These are phyloP conservation scores for Globisporangium takayamanum DNA, from an alignment of 352 stramenopile genomes.

Conservation along the genomic window DNA sequence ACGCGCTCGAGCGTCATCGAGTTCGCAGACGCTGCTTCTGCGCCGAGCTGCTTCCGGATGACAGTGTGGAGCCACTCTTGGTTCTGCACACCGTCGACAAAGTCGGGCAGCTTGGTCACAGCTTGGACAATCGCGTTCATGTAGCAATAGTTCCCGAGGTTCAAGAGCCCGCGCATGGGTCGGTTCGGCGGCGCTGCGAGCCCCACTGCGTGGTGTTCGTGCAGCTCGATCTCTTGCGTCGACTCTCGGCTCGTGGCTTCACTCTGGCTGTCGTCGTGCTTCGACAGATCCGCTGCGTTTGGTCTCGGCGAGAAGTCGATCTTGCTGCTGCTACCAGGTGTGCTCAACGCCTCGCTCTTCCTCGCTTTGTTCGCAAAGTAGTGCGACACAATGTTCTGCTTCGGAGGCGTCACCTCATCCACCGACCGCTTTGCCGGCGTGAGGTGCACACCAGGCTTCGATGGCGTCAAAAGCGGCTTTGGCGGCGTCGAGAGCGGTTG, in stretches of 20 bases:
- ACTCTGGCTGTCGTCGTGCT: constrained; percentile 6
- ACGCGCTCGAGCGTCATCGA: constrained; percentile 38
- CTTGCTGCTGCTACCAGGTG: not conserved
- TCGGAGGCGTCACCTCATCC: not conserved
- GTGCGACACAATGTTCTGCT: constrained; percentile 29
- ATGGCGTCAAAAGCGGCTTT: constrained; percentile 1
- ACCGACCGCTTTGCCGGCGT: constrained; percentile 1
- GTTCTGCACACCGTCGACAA: constrained; percentile 39
- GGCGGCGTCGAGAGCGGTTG: constrained; percentile 14
- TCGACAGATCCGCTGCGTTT: not conserved
- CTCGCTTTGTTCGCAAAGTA: constrained; percentile 34
- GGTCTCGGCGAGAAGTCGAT: not conserved
- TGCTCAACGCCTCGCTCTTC: constrained; percentile 3
- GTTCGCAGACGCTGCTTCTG: constrained; percentile 11
- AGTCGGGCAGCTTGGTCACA: constrained; percentile 61
- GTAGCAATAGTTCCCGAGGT: constrained; percentile 91
- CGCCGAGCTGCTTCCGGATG: constrained; percentile 41
- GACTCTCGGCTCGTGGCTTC: constrained; percentile 10
- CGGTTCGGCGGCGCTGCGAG: constrained; percentile 1
- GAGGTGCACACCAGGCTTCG: constrained; percentile 2
- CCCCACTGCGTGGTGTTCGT: not conserved
- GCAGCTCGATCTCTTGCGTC: constrained; percentile 11
- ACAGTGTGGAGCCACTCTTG: constrained; percentile 53
- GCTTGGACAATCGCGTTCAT: constrained; percentile 93
- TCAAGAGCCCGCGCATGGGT: constrained; percentile 84